A percentile compares a stretch with the other conserved stretches of the same genome.
phyloP scores from a whole-genome alignment of 1,284 basidiomycete genomes.

The Irpex sp. region DNA sequence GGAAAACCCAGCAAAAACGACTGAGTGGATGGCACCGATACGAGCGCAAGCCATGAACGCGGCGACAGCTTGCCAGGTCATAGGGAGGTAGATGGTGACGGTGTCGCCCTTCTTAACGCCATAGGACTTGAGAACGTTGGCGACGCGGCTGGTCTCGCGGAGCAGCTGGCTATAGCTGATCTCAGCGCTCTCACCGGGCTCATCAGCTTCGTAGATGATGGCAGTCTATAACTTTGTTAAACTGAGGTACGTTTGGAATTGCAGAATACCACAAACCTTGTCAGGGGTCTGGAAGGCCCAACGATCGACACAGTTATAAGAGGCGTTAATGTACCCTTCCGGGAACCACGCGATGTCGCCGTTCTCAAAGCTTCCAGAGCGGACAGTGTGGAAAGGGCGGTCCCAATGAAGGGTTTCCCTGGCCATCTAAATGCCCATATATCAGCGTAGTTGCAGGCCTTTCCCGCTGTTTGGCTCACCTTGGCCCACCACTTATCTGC shows the following conservation, averaged over 20 bases:
- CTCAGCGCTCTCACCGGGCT: slow-evolving; percentile 77
- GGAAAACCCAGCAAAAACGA: slow-evolving; percentile 97
- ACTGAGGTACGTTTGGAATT: not conserved
- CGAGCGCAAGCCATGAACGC: slow-evolving; percentile 97
- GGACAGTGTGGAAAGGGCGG: slow-evolving; percentile 86
- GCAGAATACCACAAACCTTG: slow-evolving; percentile 48
- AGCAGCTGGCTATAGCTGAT: slow-evolving; percentile 86
- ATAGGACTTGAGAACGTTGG: slow-evolving; percentile 82
- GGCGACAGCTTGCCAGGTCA: slow-evolving; percentile 93
- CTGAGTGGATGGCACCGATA: slow-evolving; percentile 95
- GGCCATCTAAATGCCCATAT: slow-evolving; percentile 53
- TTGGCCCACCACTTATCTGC: slow-evolving; percentile 87
- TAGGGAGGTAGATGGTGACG: slow-evolving; percentile 86
- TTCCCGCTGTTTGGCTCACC: slow-evolving; percentile 37
- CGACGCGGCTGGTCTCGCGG: slow-evolving; percentile 83
- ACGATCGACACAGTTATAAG: slow-evolving; percentile 97
- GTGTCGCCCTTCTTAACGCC: slow-evolving; percentile 97
- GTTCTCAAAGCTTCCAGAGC: slow-evolving; percentile 78
- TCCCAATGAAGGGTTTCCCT: slow-evolving; percentile 85
- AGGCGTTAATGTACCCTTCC: slow-evolving; percentile 83
- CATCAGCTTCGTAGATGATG: slow-evolving; percentile 98
- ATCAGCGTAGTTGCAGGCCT: not conserved
- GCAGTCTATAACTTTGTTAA: slow-evolving; percentile 52
- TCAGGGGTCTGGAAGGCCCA: slow-evolving; percentile 91
- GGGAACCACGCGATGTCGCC: slow-evolving; percentile 97